Evolutionary conservation across 106 monocot species (phyloP).

Genomic region (Acanthochlamys bracteata): DNA sequence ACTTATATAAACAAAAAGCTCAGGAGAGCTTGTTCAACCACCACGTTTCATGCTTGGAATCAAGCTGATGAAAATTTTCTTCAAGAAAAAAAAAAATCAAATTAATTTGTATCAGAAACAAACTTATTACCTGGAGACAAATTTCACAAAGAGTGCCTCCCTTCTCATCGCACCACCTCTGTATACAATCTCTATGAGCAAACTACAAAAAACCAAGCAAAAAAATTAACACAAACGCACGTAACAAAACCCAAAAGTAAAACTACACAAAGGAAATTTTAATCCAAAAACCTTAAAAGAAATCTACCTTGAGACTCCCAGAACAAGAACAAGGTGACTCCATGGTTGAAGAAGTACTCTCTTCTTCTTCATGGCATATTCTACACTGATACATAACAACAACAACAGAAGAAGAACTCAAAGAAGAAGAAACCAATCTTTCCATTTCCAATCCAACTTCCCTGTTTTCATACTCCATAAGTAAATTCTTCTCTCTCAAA

Average conservation of each 20-base stretch:
- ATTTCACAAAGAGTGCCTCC: constrained; percentile 77
- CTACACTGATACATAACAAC: constrained; percentile 33
- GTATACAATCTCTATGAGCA: constrained; percentile 81
- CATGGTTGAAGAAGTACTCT: constrained; percentile 48
- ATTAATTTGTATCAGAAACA: too few species aligned
- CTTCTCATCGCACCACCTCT: constrained; percentile 95
- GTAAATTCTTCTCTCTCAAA: too few species aligned
- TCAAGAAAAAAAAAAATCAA: too few species aligned
- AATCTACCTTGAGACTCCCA: constrained; percentile 78
- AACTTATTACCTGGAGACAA: constrained; percentile 55
- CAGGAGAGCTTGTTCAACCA: too few species aligned
- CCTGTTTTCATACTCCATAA: constrained; percentile 12
- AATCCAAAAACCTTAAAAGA: neutral
- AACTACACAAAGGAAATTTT: neutral
- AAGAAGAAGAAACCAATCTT: constrained; percentile 11
- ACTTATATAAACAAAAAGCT: too few species aligned
- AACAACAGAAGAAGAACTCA: constrained; percentile 8
- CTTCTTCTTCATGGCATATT: constrained; percentile 95
- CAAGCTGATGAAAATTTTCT: too few species aligned
- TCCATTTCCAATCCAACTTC: constrained; percentile 4
- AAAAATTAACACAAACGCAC: neutral
- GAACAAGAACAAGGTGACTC: constrained; percentile 88
- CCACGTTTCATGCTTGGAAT: too few species aligned
- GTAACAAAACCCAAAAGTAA: neutral
- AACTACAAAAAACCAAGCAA: constrained; percentile 30